Base-by-base conservation (phyloP, 164 flowering plant genomes). In the Piper longum region DNA sequence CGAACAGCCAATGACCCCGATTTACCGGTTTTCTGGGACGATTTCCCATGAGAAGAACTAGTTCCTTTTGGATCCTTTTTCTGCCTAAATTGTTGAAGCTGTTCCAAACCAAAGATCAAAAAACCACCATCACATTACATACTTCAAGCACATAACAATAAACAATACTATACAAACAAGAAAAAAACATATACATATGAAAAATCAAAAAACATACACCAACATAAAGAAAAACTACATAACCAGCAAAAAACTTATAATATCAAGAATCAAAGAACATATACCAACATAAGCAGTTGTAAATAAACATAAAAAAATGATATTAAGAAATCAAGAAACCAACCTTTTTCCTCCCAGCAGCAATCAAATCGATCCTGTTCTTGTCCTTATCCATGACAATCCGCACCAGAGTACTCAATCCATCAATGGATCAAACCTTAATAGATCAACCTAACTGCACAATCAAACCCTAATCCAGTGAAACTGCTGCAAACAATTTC, bases 81-180 rank as follows among this genome's bases (percentile, higher is more conserved):
- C 72, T 93, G 83, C 48, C 91, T 88, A 75, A 64, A 95, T 74
- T 95, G 97, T 76, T 83, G 89, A 60, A 88, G 84, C 99, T 93
- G 85, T 62, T 36, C 67, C 41, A 66, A 16, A 60, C 64, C 43
- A 68, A 12, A 1, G 48, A 62, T 52, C 36, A 1, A 40, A 56
- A 45, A 55, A 43, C n/a, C 43, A 51, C 14, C 52, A 6, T 18
- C 4, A 40, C 36, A 26, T 26, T 26, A 26, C 36, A 26, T 26
- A 0, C 36, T 2, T 26, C 36, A 26, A 26, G 2, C 36, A 26
- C 36, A n/a, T n/a, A 26, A 26, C 36, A 26, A 26, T 26, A 26
- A 26, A 26, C 36, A 26, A 26, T 26, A 26, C 36, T 26, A 26
- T 26, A 26, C 36, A 26, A 26, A 26, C 36, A 26, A 26, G 36